Conservation (phyloP, 495 filamentous ascomycete genomes). For the Penicillium ucsense region DNA sequence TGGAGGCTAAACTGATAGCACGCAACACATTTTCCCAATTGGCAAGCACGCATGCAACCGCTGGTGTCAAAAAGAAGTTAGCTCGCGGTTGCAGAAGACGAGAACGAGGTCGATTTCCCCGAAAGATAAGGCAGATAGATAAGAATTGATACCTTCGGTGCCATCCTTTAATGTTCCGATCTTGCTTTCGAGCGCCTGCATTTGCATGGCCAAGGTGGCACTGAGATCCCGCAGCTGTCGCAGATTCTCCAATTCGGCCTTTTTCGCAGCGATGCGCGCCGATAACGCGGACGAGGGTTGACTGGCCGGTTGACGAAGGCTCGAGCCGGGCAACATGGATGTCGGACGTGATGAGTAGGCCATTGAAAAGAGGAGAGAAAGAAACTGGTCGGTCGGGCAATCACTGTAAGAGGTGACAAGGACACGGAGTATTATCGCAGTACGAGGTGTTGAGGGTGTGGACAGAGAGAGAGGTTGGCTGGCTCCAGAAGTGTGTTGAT, state of each 20-base stretch:
- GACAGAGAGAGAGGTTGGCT: too few relatives aligned
- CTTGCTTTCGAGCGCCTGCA: constrained; percentile 85
- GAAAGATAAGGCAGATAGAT: constrained; percentile 3
- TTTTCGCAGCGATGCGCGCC: constrained; percentile 86
- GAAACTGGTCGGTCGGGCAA: background rate
- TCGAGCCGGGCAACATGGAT: constrained; percentile 25
- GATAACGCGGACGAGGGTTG: constrained; percentile 75
- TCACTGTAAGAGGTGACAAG: background rate
- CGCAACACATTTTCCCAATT: constrained; percentile 96
- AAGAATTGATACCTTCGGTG: constrained; percentile 63
- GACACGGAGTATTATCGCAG: background rate
- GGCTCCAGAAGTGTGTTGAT: too few relatives aligned
- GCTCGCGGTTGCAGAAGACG: too few relatives aligned
- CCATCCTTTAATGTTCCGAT: constrained; percentile 80
- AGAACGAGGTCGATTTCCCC: background rate
- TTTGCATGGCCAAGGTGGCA: constrained; percentile 74
- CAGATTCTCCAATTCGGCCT: constrained; percentile 82
- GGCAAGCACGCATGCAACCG: constrained; percentile 80
- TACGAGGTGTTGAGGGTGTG: constrained; percentile 1
- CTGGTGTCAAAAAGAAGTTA: background rate
- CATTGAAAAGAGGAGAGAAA: constrained; percentile 25
- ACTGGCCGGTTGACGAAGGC: constrained; percentile 33
- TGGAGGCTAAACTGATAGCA: constrained; percentile 90
- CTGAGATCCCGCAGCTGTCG: constrained; percentile 82
- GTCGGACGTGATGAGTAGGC: constrained; percentile 45